Conservation (phyloP, 352 stramenopile genomes). For the Globisporangium radiosum region DNA sequence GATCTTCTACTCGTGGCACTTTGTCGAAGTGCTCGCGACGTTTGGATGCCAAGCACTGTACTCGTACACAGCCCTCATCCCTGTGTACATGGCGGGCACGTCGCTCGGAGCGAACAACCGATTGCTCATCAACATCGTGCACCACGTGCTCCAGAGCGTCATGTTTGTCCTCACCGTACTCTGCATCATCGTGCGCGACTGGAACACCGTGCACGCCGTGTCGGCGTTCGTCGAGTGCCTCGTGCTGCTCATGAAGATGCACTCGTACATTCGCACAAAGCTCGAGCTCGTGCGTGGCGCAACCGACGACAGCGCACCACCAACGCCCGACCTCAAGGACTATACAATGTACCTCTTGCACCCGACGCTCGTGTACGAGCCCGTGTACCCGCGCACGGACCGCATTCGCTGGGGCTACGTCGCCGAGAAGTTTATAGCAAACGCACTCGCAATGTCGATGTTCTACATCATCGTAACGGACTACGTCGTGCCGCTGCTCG, state of each 20-base stretch:
- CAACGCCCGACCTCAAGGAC: slow-evolving; percentile 37
- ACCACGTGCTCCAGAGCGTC: slow-evolving; percentile 65
- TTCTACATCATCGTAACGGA: slow-evolving; percentile 90
- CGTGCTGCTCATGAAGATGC: slow-evolving; percentile 81
- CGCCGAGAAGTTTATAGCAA: slow-evolving; percentile 65
- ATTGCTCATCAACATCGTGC: slow-evolving; percentile 56
- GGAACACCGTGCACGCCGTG: slow-evolving; percentile 64
- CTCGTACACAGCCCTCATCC: slow-evolving; percentile 65
- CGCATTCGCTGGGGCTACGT: slow-evolving; percentile 85
- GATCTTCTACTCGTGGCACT: slow-evolving; percentile 68
- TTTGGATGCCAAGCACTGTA: slow-evolving; percentile 62
- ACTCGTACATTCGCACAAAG: slow-evolving; percentile 75
- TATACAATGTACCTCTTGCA: slow-evolving; percentile 68
- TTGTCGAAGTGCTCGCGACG: slow-evolving; percentile 63
- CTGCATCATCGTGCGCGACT: slow-evolving; percentile 68
- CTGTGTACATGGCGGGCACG: slow-evolving; percentile 58
- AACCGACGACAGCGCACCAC: slow-evolving; percentile 4
- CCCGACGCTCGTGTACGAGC: slow-evolving; percentile 94
- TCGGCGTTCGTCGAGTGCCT: slow-evolving; percentile 73
- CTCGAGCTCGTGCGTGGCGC: slow-evolving; percentile 44
- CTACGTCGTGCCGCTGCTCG: slow-evolving; percentile 78
- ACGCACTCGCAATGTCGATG: slow-evolving; percentile 71
- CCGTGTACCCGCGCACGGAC: slow-evolving; percentile 83
- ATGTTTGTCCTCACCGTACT: slow-evolving; percentile 63
- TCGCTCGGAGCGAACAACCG: slow-evolving; percentile 22